phyloP scores from a whole-genome alignment of 352 stramenopile genomes.

The Globisporangium iwayamae region DNA sequence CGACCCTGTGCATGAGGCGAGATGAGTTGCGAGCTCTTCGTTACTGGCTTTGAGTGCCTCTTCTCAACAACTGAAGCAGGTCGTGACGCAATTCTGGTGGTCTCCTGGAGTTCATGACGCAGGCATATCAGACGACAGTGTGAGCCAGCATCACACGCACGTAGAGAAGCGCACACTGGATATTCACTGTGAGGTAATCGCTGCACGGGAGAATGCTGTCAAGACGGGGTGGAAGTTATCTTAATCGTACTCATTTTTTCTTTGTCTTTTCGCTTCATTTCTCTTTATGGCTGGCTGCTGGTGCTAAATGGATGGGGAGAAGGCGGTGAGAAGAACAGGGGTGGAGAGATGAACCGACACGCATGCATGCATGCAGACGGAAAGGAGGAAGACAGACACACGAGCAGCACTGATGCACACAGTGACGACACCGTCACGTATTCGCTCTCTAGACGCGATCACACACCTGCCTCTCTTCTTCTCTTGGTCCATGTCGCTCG shows the following conservation, averaged over 20 bases:
- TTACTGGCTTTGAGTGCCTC: not conserved
- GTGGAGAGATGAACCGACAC: not conserved
- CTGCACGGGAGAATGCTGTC: too few relatives aligned
- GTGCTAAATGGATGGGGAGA: not conserved
- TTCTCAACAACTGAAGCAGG: not conserved
- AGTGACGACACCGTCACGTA: too few relatives aligned
- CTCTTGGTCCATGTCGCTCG: not conserved
- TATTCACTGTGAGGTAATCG: too few relatives aligned
- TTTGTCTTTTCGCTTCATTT: conserved; percentile 2
- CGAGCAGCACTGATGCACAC: too few relatives aligned
- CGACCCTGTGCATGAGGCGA: conserved; percentile 1
- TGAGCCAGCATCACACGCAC: not conserved
- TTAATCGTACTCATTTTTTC: conserved; percentile 3
- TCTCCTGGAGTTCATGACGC: not conserved
- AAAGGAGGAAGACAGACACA: too few relatives aligned
- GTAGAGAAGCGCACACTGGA: too few relatives aligned
- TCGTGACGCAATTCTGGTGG: not conserved
- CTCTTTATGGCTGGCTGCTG: not conserved
- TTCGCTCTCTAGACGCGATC: not conserved
- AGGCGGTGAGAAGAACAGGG: not conserved
- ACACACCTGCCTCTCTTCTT: not conserved
- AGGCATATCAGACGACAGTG: not conserved
- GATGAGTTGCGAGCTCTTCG: not conserved
- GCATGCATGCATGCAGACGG: not conserved
- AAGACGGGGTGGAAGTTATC: not conserved